phyloP scores from a whole-genome alignment of 805 yeast genomes.

The Saccharomycopsis javanensis region DNA sequence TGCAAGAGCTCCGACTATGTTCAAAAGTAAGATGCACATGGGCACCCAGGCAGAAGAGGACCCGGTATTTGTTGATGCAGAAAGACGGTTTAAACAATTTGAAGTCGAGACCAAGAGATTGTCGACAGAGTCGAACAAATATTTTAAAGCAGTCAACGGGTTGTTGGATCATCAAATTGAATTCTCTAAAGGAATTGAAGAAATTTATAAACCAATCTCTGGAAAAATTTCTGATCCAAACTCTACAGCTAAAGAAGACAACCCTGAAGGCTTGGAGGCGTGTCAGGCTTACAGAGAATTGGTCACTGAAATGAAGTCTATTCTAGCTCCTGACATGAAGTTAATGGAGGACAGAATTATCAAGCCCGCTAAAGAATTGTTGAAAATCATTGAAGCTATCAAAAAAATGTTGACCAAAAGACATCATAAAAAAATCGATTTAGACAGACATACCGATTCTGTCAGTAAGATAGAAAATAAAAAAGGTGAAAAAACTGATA shows the following conservation, averaged over 20 bases:
- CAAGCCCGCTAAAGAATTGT: constrained; percentile 82
- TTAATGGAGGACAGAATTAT: constrained; percentile 85
- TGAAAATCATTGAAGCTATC: constrained; percentile 70
- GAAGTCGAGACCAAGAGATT: constrained; percentile 84
- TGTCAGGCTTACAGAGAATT: constrained; percentile 84
- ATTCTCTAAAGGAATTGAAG: constrained; percentile 91
- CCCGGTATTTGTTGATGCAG: constrained; percentile 90
- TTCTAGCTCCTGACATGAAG: constrained; percentile 86
- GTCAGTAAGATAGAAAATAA: constrained; percentile 68
- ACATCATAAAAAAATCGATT: constrained; percentile 88
- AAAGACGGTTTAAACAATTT: constrained; percentile 87
- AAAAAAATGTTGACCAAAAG: constrained; percentile 93
- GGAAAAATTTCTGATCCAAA: constrained; percentile 89
- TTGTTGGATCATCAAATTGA: constrained; percentile 92
- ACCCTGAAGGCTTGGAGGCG: constrained; percentile 94
- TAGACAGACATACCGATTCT: constrained; percentile 72
- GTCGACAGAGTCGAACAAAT: constrained; percentile 82
- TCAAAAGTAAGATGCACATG: constrained; percentile 88
- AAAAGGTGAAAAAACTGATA: constrained; percentile 63
- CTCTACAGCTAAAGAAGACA: constrained; percentile 73
- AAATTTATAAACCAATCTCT: constrained; percentile 89
- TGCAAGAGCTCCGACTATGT: constrained; percentile 80
- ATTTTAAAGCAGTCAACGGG: constrained; percentile 84
- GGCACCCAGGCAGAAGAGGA: constrained; percentile 61
- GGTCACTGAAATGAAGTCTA: constrained; percentile 75